A percentile compares a stretch with the other conserved stretches of the same genome.
Evolutionary conservation across 2,329 filamentous ascomycete genomes (phyloP).

Genomic region (Bipolaris gigantea): DNA sequence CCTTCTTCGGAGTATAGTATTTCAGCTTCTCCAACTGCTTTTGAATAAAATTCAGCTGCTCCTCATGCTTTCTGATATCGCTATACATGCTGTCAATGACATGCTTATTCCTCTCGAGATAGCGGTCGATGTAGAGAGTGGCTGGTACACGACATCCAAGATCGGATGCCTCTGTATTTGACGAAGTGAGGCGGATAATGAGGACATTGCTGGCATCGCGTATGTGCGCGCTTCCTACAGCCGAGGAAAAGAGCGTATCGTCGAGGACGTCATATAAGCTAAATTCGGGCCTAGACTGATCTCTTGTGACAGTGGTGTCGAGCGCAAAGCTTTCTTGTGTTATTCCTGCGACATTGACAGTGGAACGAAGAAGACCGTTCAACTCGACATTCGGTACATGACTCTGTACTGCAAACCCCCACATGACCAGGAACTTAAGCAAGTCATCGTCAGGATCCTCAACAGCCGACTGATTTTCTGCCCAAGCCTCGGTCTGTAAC

Average conservation of each 20-base stretch:
- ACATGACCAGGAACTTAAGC: conserved; percentile 53
- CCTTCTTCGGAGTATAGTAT: conserved; percentile 34
- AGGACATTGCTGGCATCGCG: conserved; percentile 55
- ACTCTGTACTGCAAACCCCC: conserved; percentile 51
- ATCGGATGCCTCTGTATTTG: conserved; percentile 43
- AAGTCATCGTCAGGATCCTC: conserved; percentile 44
- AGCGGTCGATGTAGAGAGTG: conserved; percentile 62
- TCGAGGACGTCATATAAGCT: conserved; percentile 60
- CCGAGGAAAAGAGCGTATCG: conserved; percentile 47
- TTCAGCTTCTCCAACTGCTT: conserved; percentile 42
- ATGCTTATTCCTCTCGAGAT: conserved; percentile 56
- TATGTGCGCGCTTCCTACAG: conserved; percentile 33
- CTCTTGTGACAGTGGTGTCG: conserved; percentile 29
- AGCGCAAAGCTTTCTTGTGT: conserved; percentile 34
- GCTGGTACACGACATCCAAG: conserved; percentile 55
- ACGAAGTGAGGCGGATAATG: conserved; percentile 47
- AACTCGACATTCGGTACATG: conserved; percentile 48
- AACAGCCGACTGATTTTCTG: conserved; percentile 15
- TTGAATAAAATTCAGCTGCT: conserved; percentile 37
- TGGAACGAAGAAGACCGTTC: conserved; percentile 50
- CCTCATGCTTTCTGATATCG: conserved; percentile 40
- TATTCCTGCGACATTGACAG: conserved; percentile 37
- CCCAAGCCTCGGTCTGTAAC: conserved; percentile 47
- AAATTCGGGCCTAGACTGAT: conserved; percentile 29
- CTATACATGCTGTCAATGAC: conserved; percentile 53